Evolutionary conservation across 495 filamentous ascomycete species (phyloP).

Genomic region (Penicillium steckii): DNA sequence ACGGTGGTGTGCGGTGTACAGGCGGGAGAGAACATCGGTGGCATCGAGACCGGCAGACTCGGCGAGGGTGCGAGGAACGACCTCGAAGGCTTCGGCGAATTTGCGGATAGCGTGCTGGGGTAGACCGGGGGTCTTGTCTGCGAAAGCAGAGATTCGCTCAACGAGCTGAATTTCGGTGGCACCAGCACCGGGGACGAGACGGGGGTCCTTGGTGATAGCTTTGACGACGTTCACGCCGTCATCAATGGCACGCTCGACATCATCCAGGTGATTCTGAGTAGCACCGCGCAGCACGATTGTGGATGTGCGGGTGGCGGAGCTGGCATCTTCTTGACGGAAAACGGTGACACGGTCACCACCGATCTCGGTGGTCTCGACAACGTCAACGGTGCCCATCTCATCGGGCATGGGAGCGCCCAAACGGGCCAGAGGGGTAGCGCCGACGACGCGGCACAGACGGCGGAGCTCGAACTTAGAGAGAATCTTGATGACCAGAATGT

Average conservation of each 20-base stretch:
- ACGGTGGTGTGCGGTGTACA: conserved; percentile 90
- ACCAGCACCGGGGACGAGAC: conserved; percentile 90
- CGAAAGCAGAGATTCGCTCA: conserved; percentile 83
- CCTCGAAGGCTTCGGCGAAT: conserved; percentile 96
- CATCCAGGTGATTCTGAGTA: conserved; percentile 96
- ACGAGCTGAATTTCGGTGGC: conserved; percentile 95
- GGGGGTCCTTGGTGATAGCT: conserved; percentile 89
- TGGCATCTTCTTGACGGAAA: conserved; percentile 93
- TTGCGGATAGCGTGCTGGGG: conserved; percentile 96
- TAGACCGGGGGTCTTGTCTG: conserved; percentile 87
- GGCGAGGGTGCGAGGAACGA: conserved; percentile 88
- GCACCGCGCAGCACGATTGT: conserved; percentile 95
- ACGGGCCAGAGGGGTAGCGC: conserved; percentile 90
- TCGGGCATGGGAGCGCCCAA: conserved; percentile 99
- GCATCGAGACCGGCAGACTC: conserved; percentile 95
- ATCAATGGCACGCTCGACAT: conserved; percentile 95
- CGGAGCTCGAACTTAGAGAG: conserved; percentile 97
- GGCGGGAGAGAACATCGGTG: conserved; percentile 84
- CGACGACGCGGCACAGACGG: conserved; percentile 91
- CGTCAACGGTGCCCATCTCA: conserved; percentile 93
- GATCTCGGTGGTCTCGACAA: conserved; percentile 97
- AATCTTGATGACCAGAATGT: conserved; percentile 94
- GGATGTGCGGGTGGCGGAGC: conserved; percentile 85
- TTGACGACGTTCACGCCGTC: conserved; percentile 99
- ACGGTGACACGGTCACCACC: conserved; percentile 98